Percentiles rank a stretch among this genome's conserved stretches.
phyloP scores from a whole-genome alignment of 208 protist species.

The Herpetomonas samuelpessoai region DNA sequence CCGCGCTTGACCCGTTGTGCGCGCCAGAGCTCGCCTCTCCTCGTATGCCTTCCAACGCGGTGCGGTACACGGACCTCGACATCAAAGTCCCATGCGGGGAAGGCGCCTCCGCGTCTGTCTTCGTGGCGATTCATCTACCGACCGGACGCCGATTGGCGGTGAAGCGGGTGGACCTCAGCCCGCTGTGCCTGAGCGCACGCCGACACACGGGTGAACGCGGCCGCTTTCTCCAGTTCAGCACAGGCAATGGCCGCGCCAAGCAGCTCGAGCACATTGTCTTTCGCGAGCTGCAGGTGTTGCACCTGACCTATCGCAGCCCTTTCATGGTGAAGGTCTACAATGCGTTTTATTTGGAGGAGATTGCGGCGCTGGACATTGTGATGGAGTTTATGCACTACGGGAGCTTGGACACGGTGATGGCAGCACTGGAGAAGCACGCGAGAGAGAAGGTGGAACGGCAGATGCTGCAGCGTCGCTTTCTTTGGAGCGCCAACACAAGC shows the following conservation, averaged over 20 bases:
- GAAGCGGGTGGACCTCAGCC: slow-evolving; percentile 74
- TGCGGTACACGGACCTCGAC: slow-evolving; percentile 60
- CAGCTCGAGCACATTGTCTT: slow-evolving; percentile 74
- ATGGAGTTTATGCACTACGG: slow-evolving; percentile 93
- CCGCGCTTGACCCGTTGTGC: neutral
- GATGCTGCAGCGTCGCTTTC: slow-evolving; percentile 21
- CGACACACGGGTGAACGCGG: slow-evolving; percentile 3
- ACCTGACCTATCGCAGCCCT: slow-evolving; percentile 80
- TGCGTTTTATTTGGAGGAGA: slow-evolving; percentile 63
- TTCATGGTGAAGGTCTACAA: slow-evolving; percentile 92
- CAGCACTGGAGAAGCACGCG: slow-evolving; percentile 34
- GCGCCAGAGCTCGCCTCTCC: neutral
- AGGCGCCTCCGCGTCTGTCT: slow-evolving; percentile 75
- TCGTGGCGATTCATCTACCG: slow-evolving; percentile 62
- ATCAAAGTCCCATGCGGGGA: slow-evolving; percentile 42
- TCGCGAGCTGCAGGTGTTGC: slow-evolving; percentile 84
- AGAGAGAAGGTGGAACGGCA: slow-evolving; percentile 19
- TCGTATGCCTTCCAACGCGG: slow-evolving; percentile 36
- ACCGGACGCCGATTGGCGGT: slow-evolving; percentile 68
- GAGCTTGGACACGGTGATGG: slow-evolving; percentile 57
- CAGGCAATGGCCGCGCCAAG: slow-evolving; percentile 22
- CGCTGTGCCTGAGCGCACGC: slow-evolving; percentile 34
- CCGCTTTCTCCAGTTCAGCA: slow-evolving; percentile 4
- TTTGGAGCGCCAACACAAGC: neutral
- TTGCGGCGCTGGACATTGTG: slow-evolving; percentile 72